Evolutionary conservation across 768 basidiomycete species (phyloP).

Genomic region (Roridomyces roridus): DNA sequence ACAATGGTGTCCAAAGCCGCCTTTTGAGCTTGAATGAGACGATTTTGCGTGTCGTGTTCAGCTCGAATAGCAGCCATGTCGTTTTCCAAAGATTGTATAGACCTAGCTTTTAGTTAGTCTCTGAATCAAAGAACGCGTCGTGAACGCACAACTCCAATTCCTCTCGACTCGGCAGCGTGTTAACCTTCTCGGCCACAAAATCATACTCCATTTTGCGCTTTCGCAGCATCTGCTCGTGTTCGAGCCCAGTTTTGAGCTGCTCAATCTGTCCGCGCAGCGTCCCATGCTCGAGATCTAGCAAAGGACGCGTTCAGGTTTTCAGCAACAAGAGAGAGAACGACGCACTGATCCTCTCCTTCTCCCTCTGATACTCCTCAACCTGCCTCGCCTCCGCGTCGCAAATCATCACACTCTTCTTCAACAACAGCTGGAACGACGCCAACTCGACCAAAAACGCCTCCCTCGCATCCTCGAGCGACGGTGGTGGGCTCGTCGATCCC

Average conservation of each 20-base stretch:
- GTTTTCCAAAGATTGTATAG: constrained; percentile 72
- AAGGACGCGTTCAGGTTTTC: not conserved
- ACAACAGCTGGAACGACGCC: constrained; percentile 72
- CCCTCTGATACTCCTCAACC: constrained; percentile 82
- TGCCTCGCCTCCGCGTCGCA: constrained; percentile 87
- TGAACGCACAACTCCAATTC: constrained; percentile 77
- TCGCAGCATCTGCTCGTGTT: constrained; percentile 79
- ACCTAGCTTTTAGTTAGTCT: constrained; percentile 45
- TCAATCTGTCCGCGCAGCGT: constrained; percentile 73
- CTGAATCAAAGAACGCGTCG: not conserved
- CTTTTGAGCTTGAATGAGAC: constrained; percentile 72
- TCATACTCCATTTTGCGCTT: constrained; percentile 88
- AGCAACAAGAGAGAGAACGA: constrained; percentile 2
- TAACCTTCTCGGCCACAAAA: constrained; percentile 81
- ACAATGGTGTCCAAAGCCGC: constrained; percentile 70
- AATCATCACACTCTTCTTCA: constrained; percentile 83
- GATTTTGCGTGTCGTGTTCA: constrained; percentile 78
- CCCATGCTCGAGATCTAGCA: constrained; percentile 72
- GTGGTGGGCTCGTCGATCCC: constrained; percentile 28
- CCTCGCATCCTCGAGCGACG: constrained; percentile 67
- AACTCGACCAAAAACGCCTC: constrained; percentile 83
- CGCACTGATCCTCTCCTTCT: constrained; percentile 75
- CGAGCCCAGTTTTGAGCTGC: constrained; percentile 76
- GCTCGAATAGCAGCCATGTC: constrained; percentile 77
- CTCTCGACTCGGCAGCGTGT: constrained; percentile 74